Conservation (phyloP, 2,329 filamentous ascomycete genomes). For the Blastomyces parvus region DNA sequence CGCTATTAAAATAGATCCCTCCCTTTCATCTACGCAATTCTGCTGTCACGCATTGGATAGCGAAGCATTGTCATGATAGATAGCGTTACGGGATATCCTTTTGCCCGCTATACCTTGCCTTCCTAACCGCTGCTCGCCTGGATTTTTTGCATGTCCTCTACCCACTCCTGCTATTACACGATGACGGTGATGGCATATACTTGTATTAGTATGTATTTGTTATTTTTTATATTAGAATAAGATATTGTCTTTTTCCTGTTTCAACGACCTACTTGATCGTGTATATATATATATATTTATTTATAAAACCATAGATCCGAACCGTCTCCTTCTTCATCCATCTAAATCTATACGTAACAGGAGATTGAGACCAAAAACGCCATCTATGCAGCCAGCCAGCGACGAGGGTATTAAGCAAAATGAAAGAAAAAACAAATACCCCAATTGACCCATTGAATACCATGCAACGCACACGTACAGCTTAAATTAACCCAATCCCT, state of each 20-base stretch:
- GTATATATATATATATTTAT: background rate
- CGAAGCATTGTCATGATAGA: constrained; percentile 5
- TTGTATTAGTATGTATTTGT: constrained; percentile 12
- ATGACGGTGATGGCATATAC: constrained; percentile 6
- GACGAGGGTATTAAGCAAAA: background rate
- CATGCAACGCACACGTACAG: constrained; percentile 8
- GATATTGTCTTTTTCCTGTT: constrained; percentile 5
- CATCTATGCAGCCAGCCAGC: background rate
- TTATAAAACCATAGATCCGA: background rate
- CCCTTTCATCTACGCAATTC: background rate
- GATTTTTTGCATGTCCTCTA: background rate
- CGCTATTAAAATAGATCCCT: background rate
- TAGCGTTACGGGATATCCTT: background rate
- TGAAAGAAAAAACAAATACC: background rate
- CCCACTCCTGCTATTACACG: background rate
- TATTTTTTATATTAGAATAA: background rate
- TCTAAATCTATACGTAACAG: background rate
- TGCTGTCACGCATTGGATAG: background rate
- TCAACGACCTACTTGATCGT: background rate
- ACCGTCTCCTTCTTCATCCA: background rate
- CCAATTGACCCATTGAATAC: background rate
- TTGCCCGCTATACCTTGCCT: background rate
- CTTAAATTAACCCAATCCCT: constrained; percentile 7
- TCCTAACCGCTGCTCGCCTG: background rate
- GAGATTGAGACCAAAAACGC: background rate